Conservation (phyloP, 768 basidiomycete genomes). For the Naganishia onofrii region DNA sequence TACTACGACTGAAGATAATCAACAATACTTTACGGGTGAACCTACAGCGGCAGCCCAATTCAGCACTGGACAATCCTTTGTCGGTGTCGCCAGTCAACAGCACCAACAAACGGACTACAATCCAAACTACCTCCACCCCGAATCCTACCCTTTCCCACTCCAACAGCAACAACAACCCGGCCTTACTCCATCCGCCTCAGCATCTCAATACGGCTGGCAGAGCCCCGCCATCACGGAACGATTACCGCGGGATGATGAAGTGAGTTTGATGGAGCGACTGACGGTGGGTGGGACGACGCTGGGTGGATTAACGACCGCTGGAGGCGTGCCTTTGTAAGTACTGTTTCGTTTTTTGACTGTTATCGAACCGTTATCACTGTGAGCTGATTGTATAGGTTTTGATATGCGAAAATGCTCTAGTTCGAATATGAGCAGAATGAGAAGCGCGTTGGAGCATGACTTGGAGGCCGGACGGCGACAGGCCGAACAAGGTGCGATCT, state of each 20-base stretch:
- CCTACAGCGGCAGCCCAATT: not conserved
- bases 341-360: not conserved
- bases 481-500: not conserved
- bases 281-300: constrained; percentile 26
- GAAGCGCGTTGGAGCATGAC: constrained; percentile 18
- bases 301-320: constrained; percentile 23
- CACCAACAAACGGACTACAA: not conserved
- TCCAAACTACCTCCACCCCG: not conserved
- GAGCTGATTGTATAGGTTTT: not conserved
- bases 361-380: too few species aligned
- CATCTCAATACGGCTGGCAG: constrained; percentile 26
- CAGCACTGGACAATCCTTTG: not conserved
- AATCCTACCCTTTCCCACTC: not conserved
- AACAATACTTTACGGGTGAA: not conserved
- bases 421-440: constrained; percentile 32
- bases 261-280: constrained; percentile 30
- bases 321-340: constrained; percentile 29
- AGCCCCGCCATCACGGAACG: constrained; percentile 28
- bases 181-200: not conserved
- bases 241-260: constrained; percentile 21
- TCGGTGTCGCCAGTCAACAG: not conserved
- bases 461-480: not conserved
- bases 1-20: not conserved
- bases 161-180: not conserved
- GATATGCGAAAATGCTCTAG: constrained; percentile 12